Conservation (phyloP, 2,329 filamentous ascomycete genomes). For the Aspergillus awamori region DNA sequence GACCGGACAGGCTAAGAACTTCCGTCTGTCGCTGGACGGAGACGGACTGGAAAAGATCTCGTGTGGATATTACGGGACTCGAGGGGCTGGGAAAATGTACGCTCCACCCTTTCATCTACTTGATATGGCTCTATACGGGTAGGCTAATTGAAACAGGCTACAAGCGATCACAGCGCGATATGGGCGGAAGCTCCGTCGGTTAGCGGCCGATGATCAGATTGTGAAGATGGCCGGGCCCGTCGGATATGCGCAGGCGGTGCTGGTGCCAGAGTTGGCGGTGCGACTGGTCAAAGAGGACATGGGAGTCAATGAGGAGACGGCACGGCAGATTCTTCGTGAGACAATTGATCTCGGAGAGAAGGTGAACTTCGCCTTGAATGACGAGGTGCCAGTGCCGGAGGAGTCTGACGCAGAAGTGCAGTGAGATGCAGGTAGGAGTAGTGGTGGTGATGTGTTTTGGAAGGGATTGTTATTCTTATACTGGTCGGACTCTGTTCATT, state of each 20-base stretch:
- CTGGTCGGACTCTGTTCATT: no score
- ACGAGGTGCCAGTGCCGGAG: conserved; percentile 48
- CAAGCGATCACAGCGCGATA: conserved; percentile 66
- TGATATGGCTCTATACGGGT: background rate
- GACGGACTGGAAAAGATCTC: conserved; percentile 57
- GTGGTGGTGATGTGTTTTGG: no score
- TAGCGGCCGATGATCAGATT: conserved; percentile 65
- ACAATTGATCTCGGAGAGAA: conserved; percentile 70
- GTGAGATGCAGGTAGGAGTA: background rate
- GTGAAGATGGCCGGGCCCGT: conserved; percentile 68
- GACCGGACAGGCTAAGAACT: conserved; percentile 61
- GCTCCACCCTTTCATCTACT: conserved; percentile 29
- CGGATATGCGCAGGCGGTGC: conserved; percentile 70
- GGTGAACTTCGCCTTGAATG: conserved; percentile 66
- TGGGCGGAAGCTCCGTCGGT: conserved; percentile 61
- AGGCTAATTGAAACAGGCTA: conserved; percentile 34
- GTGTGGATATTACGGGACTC: conserved; percentile 82
- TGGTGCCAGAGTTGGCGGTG: conserved; percentile 71
- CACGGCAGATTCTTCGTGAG: conserved; percentile 62
- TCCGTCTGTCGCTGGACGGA: conserved; percentile 57
- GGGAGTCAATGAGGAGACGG: conserved; percentile 49
- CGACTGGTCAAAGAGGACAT: conserved; percentile 63
- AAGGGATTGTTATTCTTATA: no score
- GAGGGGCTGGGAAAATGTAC: conserved; percentile 72
- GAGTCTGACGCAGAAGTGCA: conserved; percentile 5